These are phyloP conservation scores for Pseudognaphalium luteoalbum DNA, from an alignment of 129 eudicot genomes.

Conservation along the genomic window DNA sequence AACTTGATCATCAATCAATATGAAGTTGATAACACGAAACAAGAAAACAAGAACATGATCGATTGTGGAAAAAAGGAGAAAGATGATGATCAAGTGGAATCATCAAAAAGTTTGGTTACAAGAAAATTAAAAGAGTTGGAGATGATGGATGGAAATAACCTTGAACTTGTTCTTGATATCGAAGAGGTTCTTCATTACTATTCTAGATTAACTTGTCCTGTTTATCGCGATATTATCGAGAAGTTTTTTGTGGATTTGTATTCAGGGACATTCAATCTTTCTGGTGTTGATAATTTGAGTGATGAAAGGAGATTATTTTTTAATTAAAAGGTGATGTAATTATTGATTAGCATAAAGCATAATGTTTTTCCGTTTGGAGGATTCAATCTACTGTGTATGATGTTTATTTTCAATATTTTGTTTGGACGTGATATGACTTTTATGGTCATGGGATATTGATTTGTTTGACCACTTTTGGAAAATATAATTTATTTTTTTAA, in stretches of 20 bases:
- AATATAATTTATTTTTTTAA: background rate
- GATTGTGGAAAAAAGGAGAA: background rate
- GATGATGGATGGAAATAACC: slow-evolving; percentile 43
- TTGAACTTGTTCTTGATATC: slow-evolving; percentile 47
- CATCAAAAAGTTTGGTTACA: slow-evolving; percentile 35
- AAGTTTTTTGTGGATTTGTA: slow-evolving; percentile 47
- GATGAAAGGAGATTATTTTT: background rate
- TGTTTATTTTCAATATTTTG: slow-evolving; percentile 1
- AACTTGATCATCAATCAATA: slow-evolving; percentile 17
- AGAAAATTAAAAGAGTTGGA: slow-evolving; percentile 48
- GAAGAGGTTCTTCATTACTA: slow-evolving; percentile 60
- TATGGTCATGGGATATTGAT: slow-evolving; percentile 16
- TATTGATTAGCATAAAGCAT: slow-evolving; percentile 22
- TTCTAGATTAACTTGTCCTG: slow-evolving; percentile 54
- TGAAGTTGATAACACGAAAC: slow-evolving; percentile 10
- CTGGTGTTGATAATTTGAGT: slow-evolving; percentile 19
- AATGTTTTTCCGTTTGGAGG: slow-evolving; percentile 11
- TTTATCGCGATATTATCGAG: slow-evolving; percentile 53
- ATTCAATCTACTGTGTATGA: background rate
- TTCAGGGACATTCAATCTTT: slow-evolving; percentile 32
- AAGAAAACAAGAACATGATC: background rate
- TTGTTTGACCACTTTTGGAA: slow-evolving; percentile 6
- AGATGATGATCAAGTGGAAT: background rate
- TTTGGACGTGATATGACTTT: slow-evolving; percentile 23
- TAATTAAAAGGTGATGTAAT: slow-evolving; percentile 16